phyloP scores from a whole-genome alignment of 805 yeast genomes.

The Wickerhamomyces hampshirensis region DNA sequence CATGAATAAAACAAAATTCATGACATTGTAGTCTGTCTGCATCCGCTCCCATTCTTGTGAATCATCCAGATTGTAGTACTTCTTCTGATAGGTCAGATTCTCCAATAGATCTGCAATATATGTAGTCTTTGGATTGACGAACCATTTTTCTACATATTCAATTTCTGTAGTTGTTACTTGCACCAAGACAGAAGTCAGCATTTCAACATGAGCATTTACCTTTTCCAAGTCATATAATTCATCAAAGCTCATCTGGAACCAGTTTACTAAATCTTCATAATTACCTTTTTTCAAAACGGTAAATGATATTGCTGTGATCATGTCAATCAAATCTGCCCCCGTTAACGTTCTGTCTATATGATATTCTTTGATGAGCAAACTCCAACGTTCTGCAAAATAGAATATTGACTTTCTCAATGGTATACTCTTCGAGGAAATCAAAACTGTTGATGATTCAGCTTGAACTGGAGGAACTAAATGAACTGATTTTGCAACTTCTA shows the following conservation, averaged over 20 bases:
- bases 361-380: not conserved
- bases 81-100: slow-evolving; percentile 9
- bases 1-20: slow-evolving; percentile 8
- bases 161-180: slow-evolving; percentile 16
- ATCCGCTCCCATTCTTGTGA: slow-evolving; percentile 4
- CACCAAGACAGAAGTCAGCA: slow-evolving; percentile 7
- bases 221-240: slow-evolving; percentile 9
- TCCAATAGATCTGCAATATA: slow-evolving; percentile 11
- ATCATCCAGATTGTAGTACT: slow-evolving; percentile 5
- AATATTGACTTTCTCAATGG: slow-evolving; percentile 9
- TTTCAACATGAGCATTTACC: slow-evolving; percentile 3
- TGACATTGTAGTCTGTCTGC: slow-evolving; percentile 10
- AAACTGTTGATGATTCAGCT: not conserved
- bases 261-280: slow-evolving; percentile 12
- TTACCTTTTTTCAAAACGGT: not conserved
- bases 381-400: slow-evolving; percentile 7
- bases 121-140: slow-evolving; percentile 1
- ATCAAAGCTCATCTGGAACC: slow-evolving; percentile 8
- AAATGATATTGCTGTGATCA: not conserved
- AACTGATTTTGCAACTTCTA: slow-evolving; percentile 13
- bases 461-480: not conserved
- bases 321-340: not conserved
- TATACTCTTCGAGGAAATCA: slow-evolving; percentile 3
- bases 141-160: slow-evolving; percentile 8
- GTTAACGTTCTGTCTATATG: not conserved